Percentiles rank a stretch among this genome's conserved stretches.
Conservation (phyloP, 306 rosid species). For the Albizia julibrissin region DNA sequence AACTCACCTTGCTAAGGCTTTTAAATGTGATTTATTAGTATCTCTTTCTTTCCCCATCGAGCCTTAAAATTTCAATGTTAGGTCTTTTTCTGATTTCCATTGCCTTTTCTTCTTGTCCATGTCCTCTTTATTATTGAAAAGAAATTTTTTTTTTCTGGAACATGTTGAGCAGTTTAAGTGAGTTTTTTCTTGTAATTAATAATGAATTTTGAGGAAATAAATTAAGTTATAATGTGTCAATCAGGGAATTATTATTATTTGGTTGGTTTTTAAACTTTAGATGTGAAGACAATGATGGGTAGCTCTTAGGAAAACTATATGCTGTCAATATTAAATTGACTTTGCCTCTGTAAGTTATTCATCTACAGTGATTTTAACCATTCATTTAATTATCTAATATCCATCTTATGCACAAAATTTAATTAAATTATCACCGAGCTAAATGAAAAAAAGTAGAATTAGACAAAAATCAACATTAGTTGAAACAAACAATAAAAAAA, state of each 20-base stretch:
- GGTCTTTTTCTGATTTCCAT: slow-evolving; percentile 21
- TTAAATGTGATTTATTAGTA: slow-evolving; percentile 5
- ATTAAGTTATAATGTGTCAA: slow-evolving; percentile 1
- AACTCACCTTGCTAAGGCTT: neutral
- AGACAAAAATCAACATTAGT: neutral
- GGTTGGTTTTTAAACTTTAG: neutral
- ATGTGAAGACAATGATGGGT: neutral
- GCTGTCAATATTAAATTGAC: slow-evolving; percentile 2
- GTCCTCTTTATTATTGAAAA: slow-evolving; percentile 9
- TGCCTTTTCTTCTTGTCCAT: slow-evolving; percentile 14
- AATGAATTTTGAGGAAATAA: neutral
- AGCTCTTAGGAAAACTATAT: neutral
- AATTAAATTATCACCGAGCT: too few species aligned
- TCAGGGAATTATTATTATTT: slow-evolving; percentile 2
- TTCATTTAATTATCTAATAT: too few species aligned
- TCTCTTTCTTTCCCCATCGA: slow-evolving; percentile 23
- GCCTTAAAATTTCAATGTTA: neutral
- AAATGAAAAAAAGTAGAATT: neutral
- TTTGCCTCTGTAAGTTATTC: neutral
- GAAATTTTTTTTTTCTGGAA: neutral
- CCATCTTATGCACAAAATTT: neutral
- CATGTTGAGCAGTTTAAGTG: neutral
- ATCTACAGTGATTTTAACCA: neutral
- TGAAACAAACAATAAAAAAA: neutral
- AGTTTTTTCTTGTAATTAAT: neutral